These are phyloP conservation scores for Cruciata laevipes DNA, from an alignment of 257 asterid genomes.

Conservation along the genomic window DNA sequence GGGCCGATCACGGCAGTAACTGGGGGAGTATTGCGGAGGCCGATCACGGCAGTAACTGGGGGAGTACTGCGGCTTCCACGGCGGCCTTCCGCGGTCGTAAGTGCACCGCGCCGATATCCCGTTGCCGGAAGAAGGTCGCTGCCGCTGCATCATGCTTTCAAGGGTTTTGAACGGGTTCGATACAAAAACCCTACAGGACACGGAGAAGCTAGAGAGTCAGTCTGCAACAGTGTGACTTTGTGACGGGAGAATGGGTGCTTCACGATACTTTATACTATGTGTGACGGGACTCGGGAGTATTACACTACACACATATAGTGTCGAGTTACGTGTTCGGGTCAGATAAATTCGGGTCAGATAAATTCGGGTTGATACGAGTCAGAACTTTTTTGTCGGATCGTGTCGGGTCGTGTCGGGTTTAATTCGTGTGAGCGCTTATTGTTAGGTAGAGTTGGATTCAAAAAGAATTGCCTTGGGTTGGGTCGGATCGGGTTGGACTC, in stretches of 20 bases:
- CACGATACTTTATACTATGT: background rate
- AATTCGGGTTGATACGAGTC: no score
- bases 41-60: conserved; percentile 35
- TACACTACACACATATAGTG: no score
- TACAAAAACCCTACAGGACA: conserved; percentile 3
- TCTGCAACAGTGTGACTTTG: background rate
- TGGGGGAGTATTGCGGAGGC: conserved; percentile 19
- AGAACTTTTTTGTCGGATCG: no score
- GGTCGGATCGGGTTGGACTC: no score
- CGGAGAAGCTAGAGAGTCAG: background rate
- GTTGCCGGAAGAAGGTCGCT: background rate
- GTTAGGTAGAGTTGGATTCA: no score
- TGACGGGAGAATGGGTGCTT: background rate
- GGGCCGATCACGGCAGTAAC: conserved; percentile 2
- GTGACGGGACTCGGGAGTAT: no score
- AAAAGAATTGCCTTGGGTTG: no score
- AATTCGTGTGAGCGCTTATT: no score
- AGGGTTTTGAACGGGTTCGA: background rate
- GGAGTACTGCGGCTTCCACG: conserved; percentile 11
- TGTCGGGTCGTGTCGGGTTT: no score
- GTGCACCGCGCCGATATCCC: background rate
- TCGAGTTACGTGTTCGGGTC: no score
- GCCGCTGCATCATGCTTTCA: background rate
- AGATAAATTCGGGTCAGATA: no score
- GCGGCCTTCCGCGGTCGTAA: conserved; percentile 12